A percentile compares a stretch with the other conserved stretches of the same genome.
Evolutionary conservation across 108 stramenopile genomes (phyloP).

Genomic region (Skeletonema menzelii): DNA sequence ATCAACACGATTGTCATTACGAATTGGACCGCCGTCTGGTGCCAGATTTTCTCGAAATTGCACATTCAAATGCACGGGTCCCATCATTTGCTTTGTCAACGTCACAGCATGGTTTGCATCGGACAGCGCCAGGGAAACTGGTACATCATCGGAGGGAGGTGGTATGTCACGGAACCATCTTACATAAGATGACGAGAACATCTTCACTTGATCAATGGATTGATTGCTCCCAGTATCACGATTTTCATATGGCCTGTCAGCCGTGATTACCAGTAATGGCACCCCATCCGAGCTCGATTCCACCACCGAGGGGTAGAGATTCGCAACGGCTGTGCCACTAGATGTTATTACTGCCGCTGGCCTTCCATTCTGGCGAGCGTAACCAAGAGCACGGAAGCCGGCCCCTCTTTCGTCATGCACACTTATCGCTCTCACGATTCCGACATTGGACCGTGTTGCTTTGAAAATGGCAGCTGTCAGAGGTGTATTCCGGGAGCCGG

Average conservation of each 20-base stretch:
- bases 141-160: conserved; percentile 83
- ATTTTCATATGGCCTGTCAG: conserved; percentile 92
- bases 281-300: conserved; percentile 84
- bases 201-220: conserved; percentile 90
- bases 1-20: conserved; percentile 70
- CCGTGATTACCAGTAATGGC: conserved; percentile 86
- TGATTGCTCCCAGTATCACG: conserved; percentile 91
- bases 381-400: conserved; percentile 90
- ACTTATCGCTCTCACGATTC: conserved; percentile 67
- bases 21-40: conserved; percentile 83
- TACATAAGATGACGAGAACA: conserved; percentile 74
- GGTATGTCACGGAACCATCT: conserved; percentile 89
- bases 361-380: conserved; percentile 65
- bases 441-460: conserved; percentile 61
- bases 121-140: conserved; percentile 72
- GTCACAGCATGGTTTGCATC: conserved; percentile 85
- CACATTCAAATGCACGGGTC: conserved; percentile 94
- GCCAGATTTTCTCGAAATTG: conserved; percentile 94
- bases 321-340: conserved; percentile 93
- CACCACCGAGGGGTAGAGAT: conserved; percentile 88
- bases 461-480: conserved; percentile 79
- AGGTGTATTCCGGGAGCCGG: conserved; percentile 92
- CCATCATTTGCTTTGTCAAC: conserved; percentile 51
- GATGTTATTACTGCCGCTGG: conserved; percentile 90
- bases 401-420: conserved; percentile 95